Evolutionary conservation across 169 alveolate species (phyloP), one percentile per base, ranked within the genome.

Genomic region (Cryptosporidium canis): DNA sequence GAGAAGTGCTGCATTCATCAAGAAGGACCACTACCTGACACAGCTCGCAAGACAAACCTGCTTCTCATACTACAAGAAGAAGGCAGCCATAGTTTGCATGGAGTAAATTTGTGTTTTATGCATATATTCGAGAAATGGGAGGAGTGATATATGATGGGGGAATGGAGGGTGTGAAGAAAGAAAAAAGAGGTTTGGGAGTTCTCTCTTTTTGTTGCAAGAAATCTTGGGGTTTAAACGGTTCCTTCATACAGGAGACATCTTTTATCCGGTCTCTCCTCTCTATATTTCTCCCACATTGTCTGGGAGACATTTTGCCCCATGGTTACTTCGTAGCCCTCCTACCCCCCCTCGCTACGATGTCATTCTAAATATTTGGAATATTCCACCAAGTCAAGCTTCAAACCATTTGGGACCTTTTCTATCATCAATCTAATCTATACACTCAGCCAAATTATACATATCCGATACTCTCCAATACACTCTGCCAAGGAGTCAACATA

Each of bases 51-150:
- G 64, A 27, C 87, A 77, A 58, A 77, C 58, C 39, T 77, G 87
- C 29, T 77, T 12, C 31, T 39, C 64, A 12, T 58, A 31, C 24
- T 77, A 77, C 87, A 77, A 77, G 77, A 77, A 29, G 63, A 77
- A 64, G 16, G 55, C 51, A 58, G 37, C 87, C 9, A 18, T 77
- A 2, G 58, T 77, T 37, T 43, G 55, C 27, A 14, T 43, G 43
- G 83, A 16, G 14, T 66, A 66, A 43, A 8, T 51, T 51, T 33
- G 24, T 21, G 24, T 3, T 51, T 27, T 7, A 51, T 51, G 63
- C 7, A 18, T 51, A 51, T 51, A 51, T 51, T 8, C 14, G 8
- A 51, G 61, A 51, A 51, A 18, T 16, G 18, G 24, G 35, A 51
- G 11, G 33, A n/a, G 58, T 51, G 33, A 21, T 33, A n/a, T n/a